Percentiles rank a stretch among this genome's conserved stretches.
These are phyloP conservation scores for Solanum corneliomulleri DNA, from an alignment of 257 asterid genomes.

Conservation along the genomic window DNA sequence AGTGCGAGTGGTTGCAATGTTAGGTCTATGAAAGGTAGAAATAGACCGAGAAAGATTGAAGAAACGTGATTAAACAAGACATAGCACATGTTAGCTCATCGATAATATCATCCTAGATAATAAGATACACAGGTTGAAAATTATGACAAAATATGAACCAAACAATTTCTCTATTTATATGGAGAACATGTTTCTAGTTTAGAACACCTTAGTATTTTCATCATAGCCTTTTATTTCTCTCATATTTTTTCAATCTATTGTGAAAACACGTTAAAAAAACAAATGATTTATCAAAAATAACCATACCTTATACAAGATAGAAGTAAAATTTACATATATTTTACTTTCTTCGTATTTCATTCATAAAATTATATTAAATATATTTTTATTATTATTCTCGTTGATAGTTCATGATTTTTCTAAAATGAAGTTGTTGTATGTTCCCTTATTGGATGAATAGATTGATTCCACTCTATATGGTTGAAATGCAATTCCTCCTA, in stretches of 20 bases:
- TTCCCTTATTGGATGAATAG: not conserved
- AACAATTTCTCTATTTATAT: not conserved
- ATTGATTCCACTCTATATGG: not conserved
- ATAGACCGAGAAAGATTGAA: not conserved
- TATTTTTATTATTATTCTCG: not conserved
- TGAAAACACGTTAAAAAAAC: no score
- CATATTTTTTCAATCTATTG: not conserved
- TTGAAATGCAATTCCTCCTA: not conserved
- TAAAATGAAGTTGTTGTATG: not conserved
- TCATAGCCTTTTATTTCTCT: not conserved
- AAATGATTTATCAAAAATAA: rapidly evolving
- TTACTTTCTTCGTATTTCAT: not conserved
- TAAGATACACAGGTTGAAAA: not conserved
- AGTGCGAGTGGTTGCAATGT: not conserved
- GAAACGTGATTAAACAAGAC: not conserved
- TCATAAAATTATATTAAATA: no score
- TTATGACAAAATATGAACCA: not conserved
- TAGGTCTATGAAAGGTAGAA: not conserved
- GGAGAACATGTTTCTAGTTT: not conserved
- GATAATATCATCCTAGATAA: not conserved
- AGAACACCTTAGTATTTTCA: not conserved
- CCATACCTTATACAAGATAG: not conserved
- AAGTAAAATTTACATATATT: not conserved
- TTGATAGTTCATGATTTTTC: not conserved
- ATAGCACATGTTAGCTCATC: not conserved